phyloP scores from a whole-genome alignment of 352 stramenopile genomes.

The Phytophthora hybrid region DNA sequence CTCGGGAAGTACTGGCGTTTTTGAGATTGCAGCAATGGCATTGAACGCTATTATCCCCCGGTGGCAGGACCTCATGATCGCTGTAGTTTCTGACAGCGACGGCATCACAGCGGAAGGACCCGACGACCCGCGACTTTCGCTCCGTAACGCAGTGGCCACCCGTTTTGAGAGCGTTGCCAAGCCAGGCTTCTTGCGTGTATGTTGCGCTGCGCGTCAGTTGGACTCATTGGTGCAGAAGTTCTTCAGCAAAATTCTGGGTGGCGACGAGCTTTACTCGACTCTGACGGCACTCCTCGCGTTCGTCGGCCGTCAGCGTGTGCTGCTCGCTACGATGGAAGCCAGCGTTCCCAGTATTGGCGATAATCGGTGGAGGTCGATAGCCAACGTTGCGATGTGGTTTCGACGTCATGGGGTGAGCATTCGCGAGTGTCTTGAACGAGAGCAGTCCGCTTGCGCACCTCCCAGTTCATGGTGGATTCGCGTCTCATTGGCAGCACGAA shows the following conservation, averaged over 20 bases:
- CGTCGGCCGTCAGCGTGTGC: slow-evolving; percentile 27
- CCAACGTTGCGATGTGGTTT: slow-evolving; percentile 31
- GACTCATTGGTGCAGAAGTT: slow-evolving; percentile 35
- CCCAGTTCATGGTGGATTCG: slow-evolving; percentile 34
- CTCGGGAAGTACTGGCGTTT: slow-evolving; percentile 22
- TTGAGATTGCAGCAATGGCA: slow-evolving; percentile 34
- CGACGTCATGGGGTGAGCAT: slow-evolving; percentile 28
- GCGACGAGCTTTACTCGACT: slow-evolving; percentile 29
- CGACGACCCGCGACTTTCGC: slow-evolving; percentile 22
- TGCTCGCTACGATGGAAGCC: slow-evolving; percentile 31
- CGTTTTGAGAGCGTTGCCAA: slow-evolving; percentile 32
- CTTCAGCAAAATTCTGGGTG: slow-evolving; percentile 27
- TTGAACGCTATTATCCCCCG: slow-evolving; percentile 28
- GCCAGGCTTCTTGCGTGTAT: slow-evolving; percentile 32
- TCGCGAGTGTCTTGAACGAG: slow-evolving; percentile 23
- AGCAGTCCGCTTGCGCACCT: slow-evolving; percentile 21
- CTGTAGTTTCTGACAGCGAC: slow-evolving; percentile 33
- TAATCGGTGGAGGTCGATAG: slow-evolving; percentile 31
- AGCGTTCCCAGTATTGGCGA: slow-evolving; percentile 16
- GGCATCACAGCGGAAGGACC: slow-evolving; percentile 18
- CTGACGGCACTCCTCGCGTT: slow-evolving; percentile 34
- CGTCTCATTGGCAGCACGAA: slow-evolving; percentile 27
- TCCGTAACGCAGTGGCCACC: slow-evolving; percentile 33
- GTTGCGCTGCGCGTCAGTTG: slow-evolving; percentile 29
- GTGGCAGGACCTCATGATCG: slow-evolving; percentile 33